phyloP scores from a whole-genome alignment of 2,329 filamentous ascomycete genomes.

The Trichoderma aggressivum region DNA sequence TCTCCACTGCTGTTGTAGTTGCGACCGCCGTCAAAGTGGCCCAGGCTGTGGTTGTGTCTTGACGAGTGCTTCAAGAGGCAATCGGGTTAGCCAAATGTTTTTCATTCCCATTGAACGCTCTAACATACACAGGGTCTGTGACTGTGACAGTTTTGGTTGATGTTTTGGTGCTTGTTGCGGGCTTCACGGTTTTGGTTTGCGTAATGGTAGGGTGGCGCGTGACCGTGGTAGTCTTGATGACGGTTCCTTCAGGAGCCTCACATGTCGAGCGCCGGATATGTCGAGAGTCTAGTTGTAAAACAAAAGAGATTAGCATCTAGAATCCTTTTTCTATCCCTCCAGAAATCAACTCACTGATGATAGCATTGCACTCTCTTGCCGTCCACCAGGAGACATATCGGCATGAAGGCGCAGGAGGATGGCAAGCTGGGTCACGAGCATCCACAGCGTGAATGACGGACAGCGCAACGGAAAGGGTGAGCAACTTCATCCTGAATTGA shows the following conservation, averaged over 20 bases:
- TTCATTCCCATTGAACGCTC: not conserved
- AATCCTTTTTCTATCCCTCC: no score
- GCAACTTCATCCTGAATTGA: not conserved
- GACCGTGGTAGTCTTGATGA: not conserved
- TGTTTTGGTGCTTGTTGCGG: not conserved
- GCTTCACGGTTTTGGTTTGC: not conserved
- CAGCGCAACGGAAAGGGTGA: not conserved
- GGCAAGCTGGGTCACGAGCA: not conserved
- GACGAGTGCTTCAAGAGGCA: not conserved
- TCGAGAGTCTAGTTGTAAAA: not conserved
- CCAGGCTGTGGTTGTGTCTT: not conserved
- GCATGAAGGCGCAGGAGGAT: not conserved
- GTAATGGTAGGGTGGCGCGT: not conserved
- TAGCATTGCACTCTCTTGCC: not conserved
- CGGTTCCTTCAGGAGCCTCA: not conserved
- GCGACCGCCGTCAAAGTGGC: not conserved
- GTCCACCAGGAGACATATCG: not conserved
- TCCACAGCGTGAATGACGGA: not conserved
- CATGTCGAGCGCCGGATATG: not conserved
- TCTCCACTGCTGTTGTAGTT: not conserved
- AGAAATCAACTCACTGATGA: not conserved
- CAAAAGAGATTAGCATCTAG: not conserved
- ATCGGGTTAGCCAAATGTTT: not conserved
- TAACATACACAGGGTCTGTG: not conserved
- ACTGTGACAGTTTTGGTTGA: not conserved